Conservation (phyloP, 345 rosid genomes). For the Gossypium longicalyx region DNA sequence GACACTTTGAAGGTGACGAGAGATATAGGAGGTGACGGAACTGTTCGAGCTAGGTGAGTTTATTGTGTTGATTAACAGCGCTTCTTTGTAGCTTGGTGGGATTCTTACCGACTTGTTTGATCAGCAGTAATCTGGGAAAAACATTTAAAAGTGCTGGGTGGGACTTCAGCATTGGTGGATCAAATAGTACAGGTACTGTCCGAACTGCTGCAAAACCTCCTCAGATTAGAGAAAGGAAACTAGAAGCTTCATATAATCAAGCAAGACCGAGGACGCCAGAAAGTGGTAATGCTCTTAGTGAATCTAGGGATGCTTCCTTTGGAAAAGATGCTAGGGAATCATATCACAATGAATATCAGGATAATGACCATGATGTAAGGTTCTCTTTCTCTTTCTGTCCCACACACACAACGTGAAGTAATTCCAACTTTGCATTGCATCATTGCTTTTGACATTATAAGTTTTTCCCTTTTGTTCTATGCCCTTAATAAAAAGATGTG, state of each 20-base stretch:
- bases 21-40: slow-evolving; percentile 68
- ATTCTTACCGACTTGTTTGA: slow-evolving; percentile 23
- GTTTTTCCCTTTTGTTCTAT: neutral
- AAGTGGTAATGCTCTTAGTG: slow-evolving; percentile 45
- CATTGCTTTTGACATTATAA: neutral
- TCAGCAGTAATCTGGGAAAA: slow-evolving; percentile 59
- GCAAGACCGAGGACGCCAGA: slow-evolving; percentile 44
- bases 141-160: slow-evolving; percentile 75
- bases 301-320: slow-evolving; percentile 40
- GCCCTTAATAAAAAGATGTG: neutral
- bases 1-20: slow-evolving; percentile 71
- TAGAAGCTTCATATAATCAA: slow-evolving; percentile 51
- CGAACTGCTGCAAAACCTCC: slow-evolving; percentile 71
- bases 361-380: slow-evolving; percentile 57
- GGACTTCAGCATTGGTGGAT: slow-evolving; percentile 95
- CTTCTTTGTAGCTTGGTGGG: slow-evolving; percentile 5
- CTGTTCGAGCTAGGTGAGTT: slow-evolving; percentile 63
- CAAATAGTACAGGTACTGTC: slow-evolving; percentile 64
- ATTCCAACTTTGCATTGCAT: neutral
- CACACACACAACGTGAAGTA: neutral
- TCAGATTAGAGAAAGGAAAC: slow-evolving; percentile 75
- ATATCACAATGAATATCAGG: slow-evolving; percentile 37
- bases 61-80: slow-evolving; percentile 18
- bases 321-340: slow-evolving; percentile 46
- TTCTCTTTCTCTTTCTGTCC: slow-evolving; percentile 10